A percentile compares a stretch with the other conserved stretches of the same genome.
Evolutionary conservation across 176 grass and related monocot species (phyloP).

Genomic region (Lolium rigidum): DNA sequence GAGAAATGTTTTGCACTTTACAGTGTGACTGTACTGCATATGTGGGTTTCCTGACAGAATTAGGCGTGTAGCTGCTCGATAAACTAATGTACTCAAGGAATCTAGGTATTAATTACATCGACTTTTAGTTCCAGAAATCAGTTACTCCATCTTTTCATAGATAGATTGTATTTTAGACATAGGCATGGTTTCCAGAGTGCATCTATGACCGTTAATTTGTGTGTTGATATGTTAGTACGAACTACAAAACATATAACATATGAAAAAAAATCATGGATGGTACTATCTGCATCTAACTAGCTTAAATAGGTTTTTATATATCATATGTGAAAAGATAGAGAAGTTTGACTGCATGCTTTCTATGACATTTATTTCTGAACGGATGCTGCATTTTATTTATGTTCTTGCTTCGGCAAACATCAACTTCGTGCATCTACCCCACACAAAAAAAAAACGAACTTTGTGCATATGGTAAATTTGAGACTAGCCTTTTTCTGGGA

Average conservation of each 20-base stretch:
- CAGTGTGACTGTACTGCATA: background rate
- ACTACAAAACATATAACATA: background rate
- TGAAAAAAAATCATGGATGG: background rate
- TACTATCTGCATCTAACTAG: background rate
- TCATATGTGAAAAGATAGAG: background rate
- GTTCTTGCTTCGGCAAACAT: background rate
- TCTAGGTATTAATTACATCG: slow-evolving; percentile 13
- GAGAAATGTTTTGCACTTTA: background rate
- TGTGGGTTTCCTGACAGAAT: slow-evolving; percentile 3
- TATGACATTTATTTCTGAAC: background rate
- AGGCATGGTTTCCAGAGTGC: background rate
- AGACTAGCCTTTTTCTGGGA: background rate
- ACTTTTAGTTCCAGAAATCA: background rate
- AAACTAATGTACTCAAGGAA: background rate
- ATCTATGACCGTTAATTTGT: background rate
- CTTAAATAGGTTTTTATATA: background rate
- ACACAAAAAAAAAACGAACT: too few species aligned
- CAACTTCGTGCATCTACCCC: background rate
- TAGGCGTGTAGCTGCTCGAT: background rate
- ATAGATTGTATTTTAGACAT: background rate
- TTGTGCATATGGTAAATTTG: background rate
- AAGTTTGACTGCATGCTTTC: background rate
- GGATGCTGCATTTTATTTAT: background rate
- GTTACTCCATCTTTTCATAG: background rate
- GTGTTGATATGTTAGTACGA: background rate